A percentile compares a stretch with the other conserved stretches of the same genome.
Conservation (phyloP, 2,329 filamentous ascomycete genomes). For the Nemania sp. region DNA sequence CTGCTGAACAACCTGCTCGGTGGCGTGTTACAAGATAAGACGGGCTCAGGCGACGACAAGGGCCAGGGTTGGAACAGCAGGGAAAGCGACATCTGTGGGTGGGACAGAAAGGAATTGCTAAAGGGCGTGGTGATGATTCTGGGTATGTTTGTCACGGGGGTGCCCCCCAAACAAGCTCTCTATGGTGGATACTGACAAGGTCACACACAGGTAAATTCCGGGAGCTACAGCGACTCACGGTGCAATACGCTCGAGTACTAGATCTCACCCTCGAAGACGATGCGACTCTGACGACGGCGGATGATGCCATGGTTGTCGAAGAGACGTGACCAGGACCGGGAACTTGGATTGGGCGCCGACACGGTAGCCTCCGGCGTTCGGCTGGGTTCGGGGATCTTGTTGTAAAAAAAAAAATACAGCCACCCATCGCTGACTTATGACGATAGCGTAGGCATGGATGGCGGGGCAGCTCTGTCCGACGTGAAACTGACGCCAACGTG, state of each 20-base stretch:
- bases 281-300: slow-evolving; percentile 42
- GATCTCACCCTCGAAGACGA: slow-evolving; percentile 61
- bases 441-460: neutral
- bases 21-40: slow-evolving; percentile 65
- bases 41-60: slow-evolving; percentile 48
- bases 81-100: slow-evolving; percentile 81
- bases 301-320: slow-evolving; percentile 44
- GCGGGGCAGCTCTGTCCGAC: neutral
- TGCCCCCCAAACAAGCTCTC: slow-evolving; percentile 10
- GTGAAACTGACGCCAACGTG: slow-evolving; percentile 18
- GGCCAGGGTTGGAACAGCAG: slow-evolving; percentile 67
- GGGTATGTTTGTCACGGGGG: slow-evolving; percentile 61
- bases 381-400: neutral
- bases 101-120: slow-evolving; percentile 84
- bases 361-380: slow-evolving; percentile 23
- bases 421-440: neutral
- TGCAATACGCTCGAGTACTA: slow-evolving; percentile 87
- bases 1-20: slow-evolving; percentile 81
- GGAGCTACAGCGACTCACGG: slow-evolving; percentile 90
- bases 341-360: slow-evolving; percentile 1
- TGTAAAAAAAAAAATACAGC: too few relatives aligned
- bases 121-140: slow-evolving; percentile 92
- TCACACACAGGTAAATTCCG: slow-evolving; percentile 78
- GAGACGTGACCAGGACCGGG: slow-evolving; percentile 30
- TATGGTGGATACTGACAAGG: slow-evolving; percentile 34